Evolutionary conservation across 2,329 filamentous ascomycete species (phyloP).

Genomic region (Epichloe hybrida): DNA sequence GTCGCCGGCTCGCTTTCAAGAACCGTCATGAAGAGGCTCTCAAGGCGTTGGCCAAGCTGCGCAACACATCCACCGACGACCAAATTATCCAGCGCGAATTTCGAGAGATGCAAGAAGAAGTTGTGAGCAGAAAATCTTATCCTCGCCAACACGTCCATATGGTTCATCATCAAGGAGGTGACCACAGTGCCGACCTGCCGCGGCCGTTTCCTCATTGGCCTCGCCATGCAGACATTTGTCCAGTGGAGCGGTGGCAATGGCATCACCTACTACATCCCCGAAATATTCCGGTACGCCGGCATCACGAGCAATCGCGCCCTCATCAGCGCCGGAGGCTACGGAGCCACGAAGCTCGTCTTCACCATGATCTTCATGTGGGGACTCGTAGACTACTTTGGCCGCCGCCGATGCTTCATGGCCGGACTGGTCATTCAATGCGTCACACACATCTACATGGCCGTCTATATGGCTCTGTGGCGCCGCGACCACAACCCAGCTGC

Average conservation of each 20-base stretch:
- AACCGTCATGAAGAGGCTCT: constrained; percentile 32
- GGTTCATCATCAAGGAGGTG: constrained; percentile 33
- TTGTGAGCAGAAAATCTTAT: constrained; percentile 23
- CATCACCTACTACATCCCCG: constrained; percentile 42
- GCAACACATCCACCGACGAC: constrained; percentile 22
- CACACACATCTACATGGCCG: constrained; percentile 39
- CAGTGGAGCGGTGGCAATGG: constrained; percentile 47
- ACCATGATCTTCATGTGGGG: constrained; percentile 44
- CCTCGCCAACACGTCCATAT: constrained; percentile 27
- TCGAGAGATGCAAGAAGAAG: constrained; percentile 28
- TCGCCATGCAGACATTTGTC: constrained; percentile 38
- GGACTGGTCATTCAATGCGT: constrained; percentile 32
- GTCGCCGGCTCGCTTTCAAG: constrained; percentile 38
- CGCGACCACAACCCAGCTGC: constrained; percentile 28
- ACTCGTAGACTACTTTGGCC: constrained; percentile 37
- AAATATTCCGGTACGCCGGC: constrained; percentile 39
- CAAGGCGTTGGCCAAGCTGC: constrained; percentile 30
- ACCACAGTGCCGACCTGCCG: constrained; percentile 32
- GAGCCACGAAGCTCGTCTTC: constrained; percentile 41
- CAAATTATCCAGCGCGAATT: constrained; percentile 27
- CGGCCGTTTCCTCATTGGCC: constrained; percentile 36
- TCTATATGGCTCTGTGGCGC: constrained; percentile 33
- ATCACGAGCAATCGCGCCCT: constrained; percentile 31
- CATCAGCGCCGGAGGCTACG: constrained; percentile 40
- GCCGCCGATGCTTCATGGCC: constrained; percentile 31